phyloP scores from a whole-genome alignment of 2,329 filamentous ascomycete species.

The Colletotrichum trifolii region DNA sequence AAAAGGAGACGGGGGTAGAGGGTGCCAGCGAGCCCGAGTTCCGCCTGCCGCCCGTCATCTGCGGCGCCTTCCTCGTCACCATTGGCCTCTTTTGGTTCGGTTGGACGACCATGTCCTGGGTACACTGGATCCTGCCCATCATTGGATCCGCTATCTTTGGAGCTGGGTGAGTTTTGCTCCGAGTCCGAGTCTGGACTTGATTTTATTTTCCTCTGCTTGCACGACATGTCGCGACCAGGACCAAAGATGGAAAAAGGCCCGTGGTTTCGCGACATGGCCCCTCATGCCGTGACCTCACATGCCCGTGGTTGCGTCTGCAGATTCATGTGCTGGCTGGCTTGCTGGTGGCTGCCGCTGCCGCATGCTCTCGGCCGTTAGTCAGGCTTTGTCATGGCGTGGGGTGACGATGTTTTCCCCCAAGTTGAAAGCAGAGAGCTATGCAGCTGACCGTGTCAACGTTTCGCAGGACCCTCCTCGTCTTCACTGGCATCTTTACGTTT shows the following conservation, averaged over 20 bases:
- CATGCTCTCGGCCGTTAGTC: conserved; percentile 39
- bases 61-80: conserved; percentile 82
- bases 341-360: background rate
- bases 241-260: conserved; percentile 34
- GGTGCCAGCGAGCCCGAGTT: conserved; percentile 85
- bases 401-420: conserved; percentile 42
- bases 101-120: conserved; percentile 80
- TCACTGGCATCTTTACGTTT: conserved; percentile 89
- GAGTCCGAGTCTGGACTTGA: background rate
- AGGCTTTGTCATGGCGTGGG: conserved; percentile 45
- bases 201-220: conserved; percentile 21
- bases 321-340: conserved; percentile 20
- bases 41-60: conserved; percentile 79
- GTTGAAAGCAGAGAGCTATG: conserved; percentile 42
- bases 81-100: conserved; percentile 89
- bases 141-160: conserved; percentile 80
- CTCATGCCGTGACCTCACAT: conserved; percentile 25
- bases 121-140: conserved; percentile 83
- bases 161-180: conserved; percentile 65
- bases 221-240: conserved; percentile 32
- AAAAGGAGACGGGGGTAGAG: conserved; percentile 59
- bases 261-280: conserved; percentile 18
- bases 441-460: conserved; percentile 44
- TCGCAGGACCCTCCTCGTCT: conserved; percentile 78
- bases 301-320: conserved; percentile 24